Percentiles rank a stretch among this genome's conserved stretches.
phyloP scores from a whole-genome alignment of 1,284 basidiomycete species.

The Paramarasmius palmivorus region DNA sequence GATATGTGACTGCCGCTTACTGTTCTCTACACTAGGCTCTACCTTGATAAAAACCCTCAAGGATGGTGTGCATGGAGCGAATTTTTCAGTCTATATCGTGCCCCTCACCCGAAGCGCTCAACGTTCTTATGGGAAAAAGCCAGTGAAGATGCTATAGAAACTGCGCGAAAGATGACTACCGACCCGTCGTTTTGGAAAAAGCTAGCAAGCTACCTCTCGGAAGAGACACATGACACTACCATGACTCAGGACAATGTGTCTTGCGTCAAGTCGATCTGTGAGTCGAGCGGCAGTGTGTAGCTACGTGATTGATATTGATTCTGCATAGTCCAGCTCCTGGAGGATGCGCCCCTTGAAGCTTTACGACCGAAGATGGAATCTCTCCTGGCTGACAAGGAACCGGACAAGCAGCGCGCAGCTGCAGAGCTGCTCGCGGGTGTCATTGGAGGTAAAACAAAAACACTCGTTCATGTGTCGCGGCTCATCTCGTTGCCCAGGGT shows the following conservation, averaged over 20 bases:
- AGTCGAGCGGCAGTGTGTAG: conserved; percentile 22
- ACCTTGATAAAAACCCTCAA: conserved; percentile 52
- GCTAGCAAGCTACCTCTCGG: conserved; percentile 58
- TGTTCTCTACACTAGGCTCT: conserved; percentile 35
- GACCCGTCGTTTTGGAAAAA: conserved; percentile 60
- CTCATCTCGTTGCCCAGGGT: conserved; percentile 45
- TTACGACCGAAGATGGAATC: conserved; percentile 55
- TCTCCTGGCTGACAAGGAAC: conserved; percentile 58
- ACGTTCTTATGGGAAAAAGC: conserved; percentile 60
- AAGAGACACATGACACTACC: conserved; percentile 63
- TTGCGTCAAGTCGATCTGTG: conserved; percentile 75
- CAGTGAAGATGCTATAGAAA: conserved; percentile 45
- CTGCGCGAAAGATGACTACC: conserved; percentile 45
- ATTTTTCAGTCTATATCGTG: conserved; percentile 43
- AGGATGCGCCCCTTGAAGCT: conserved; percentile 61
- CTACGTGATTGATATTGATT: conserved; percentile 10
- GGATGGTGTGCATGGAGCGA: conserved; percentile 66
- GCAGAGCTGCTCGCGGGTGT: conserved; percentile 85
- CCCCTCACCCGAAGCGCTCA: conserved; percentile 47
- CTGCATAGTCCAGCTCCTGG: conserved; percentile 62
- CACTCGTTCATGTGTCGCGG: background rate
- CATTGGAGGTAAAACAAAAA: conserved; percentile 49
- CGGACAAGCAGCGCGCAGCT: conserved; percentile 86
- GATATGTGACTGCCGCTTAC: background rate
- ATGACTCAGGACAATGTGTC: conserved; percentile 69